A percentile compares a stretch with the other conserved stretches of the same genome.
These are phyloP conservation scores for Trypanosoma platydactyli DNA, from an alignment of 208 protist species.

Conservation along the genomic window DNA sequence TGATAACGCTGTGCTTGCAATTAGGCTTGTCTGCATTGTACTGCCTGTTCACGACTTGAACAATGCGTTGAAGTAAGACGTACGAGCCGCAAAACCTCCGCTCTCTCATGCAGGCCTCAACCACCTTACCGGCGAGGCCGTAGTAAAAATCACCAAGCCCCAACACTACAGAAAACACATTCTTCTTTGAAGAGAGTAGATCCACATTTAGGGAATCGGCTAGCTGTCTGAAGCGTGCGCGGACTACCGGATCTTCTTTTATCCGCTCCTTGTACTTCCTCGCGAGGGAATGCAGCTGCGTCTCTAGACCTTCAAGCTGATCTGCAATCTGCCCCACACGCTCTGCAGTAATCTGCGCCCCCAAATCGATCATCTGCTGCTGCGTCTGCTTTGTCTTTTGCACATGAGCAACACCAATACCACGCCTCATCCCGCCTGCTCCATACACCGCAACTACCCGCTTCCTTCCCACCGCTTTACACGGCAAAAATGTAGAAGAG, in stretches of 20 bases:
- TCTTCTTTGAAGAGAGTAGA: slow-evolving; percentile 86
- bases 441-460: background rate
- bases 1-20: slow-evolving; percentile 43
- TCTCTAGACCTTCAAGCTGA: slow-evolving; percentile 72
- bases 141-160: slow-evolving; percentile 89
- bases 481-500: too few relatives aligned
- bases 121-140: slow-evolving; percentile 71
- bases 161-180: slow-evolving; percentile 75
- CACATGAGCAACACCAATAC: slow-evolving; percentile 83
- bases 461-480: too few relatives aligned
- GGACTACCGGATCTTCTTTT: slow-evolving; percentile 76
- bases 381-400: slow-evolving; percentile 71
- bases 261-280: slow-evolving; percentile 73
- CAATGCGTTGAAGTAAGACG: slow-evolving; percentile 65
- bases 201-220: slow-evolving; percentile 87
- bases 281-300: slow-evolving; percentile 58
- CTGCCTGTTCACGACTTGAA: slow-evolving; percentile 55
- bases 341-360: slow-evolving; percentile 82
- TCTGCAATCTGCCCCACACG: slow-evolving; percentile 76
- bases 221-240: slow-evolving; percentile 82
- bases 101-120: slow-evolving; percentile 85
- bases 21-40: slow-evolving; percentile 41
- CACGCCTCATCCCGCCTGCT: slow-evolving; percentile 57
- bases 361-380: slow-evolving; percentile 83
- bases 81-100: slow-evolving; percentile 83